phyloP scores from a whole-genome alignment of 2,329 filamentous ascomycete species.

The Fusarium heterosporum region DNA sequence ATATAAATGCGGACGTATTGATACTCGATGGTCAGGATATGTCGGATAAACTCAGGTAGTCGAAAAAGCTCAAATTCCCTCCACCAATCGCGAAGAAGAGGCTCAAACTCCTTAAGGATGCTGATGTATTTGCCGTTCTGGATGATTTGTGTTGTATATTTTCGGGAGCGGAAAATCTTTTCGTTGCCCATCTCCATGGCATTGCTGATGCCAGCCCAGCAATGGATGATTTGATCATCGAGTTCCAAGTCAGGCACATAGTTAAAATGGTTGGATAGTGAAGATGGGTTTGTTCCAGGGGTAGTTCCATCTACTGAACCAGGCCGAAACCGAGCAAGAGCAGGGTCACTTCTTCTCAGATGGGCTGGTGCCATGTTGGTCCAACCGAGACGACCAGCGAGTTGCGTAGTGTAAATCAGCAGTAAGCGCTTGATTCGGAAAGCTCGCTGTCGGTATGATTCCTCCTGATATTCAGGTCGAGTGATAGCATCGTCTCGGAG shows the following conservation, averaged over 20 bases:
- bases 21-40: slow-evolving; percentile 93
- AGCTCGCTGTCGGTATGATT: slow-evolving; percentile 80
- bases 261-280: slow-evolving; percentile 69
- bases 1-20: slow-evolving; percentile 95
- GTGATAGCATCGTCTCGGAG: slow-evolving; percentile 69
- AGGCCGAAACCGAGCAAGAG: slow-evolving; percentile 63
- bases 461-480: slow-evolving; percentile 77
- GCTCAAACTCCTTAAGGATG: slow-evolving; percentile 83
- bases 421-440: slow-evolving; percentile 87
- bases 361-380: slow-evolving; percentile 90
- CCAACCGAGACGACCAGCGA: slow-evolving; percentile 91
- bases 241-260: slow-evolving; percentile 75
- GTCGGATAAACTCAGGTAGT: slow-evolving; percentile 72
- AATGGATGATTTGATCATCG: slow-evolving; percentile 80
- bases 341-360: slow-evolving; percentile 68
- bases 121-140: slow-evolving; percentile 86
- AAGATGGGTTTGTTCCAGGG: slow-evolving; percentile 69
- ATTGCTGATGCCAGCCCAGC: slow-evolving; percentile 93
- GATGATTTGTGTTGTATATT: slow-evolving; percentile 90
- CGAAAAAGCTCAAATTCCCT: slow-evolving; percentile 83
- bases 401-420: slow-evolving; percentile 90
- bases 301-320: slow-evolving; percentile 68
- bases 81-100: slow-evolving; percentile 82
- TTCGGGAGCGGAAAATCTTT: slow-evolving; percentile 85
- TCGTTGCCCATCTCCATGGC: slow-evolving; percentile 93